Evolutionary conservation across 2,329 filamentous ascomycete genomes (phyloP), one percentile per base, ranked within the genome.

Genomic region (Aschersonia sp.): DNA sequence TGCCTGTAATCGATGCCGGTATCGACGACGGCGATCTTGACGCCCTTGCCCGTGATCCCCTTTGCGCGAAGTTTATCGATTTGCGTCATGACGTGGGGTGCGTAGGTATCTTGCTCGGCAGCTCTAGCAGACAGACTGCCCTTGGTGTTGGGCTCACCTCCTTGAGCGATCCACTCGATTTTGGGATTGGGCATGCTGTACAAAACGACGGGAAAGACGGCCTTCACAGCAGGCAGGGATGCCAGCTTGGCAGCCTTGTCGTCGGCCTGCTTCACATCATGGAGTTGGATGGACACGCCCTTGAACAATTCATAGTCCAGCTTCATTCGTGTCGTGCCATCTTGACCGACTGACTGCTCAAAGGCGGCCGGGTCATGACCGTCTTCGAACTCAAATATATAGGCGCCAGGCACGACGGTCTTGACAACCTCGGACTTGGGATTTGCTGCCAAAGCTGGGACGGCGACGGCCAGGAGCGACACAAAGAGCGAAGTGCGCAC

Each of bases 1-100:
- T 84, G 79, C 1, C 64, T 70, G 56, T 82, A 83, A 57, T 84
- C 80, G 45, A 80, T 64, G 56, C 74, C 74, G 29, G 68, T 74
- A 56, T 78, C 75, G 31, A 78, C 64, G 9, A 78, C 61, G 41
- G 63, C 75, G 57, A 78, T 63, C 51, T 71, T 74, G 60, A 77
- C 63, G 10, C 73, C 74, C 53, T 68, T 67, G 40, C 75, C 75
- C 0, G 65, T 70, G 48, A 71, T 53, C 1, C 72, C 73, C 50
- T 70, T 59, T 9, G 66, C 68, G 32, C 65, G 66, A 40, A 78
- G 63, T 65, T 71, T 69, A 57, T 75, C 69, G 20, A 78, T 69
- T 59, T 77, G 74, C 2, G 73, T 76, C 72, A 76, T 75, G 51
- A 73, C 55, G 47, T 78, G 75, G 1, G 74, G 67, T n/a, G 67